Evolutionary conservation across 495 filamentous ascomycete species (phyloP), one percentile per base, ranked within the genome.

Genomic region (Penicillium taxi): DNA sequence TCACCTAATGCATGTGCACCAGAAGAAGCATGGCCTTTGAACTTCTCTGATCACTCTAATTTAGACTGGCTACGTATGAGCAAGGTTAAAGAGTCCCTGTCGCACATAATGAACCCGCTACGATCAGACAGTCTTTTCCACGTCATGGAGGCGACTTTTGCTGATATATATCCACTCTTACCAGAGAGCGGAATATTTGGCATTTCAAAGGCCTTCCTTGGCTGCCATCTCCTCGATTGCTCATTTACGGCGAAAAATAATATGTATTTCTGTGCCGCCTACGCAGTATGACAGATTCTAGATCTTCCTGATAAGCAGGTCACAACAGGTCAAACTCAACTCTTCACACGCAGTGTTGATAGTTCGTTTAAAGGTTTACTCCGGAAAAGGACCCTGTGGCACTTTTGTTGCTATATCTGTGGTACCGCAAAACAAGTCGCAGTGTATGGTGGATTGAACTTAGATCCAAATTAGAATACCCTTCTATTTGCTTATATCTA

Each of bases 11-110:
- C 60, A 25, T 29, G 28, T 32, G 57, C 41, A n/a, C 55, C 61
- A 5, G 58, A 64, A 48, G 30, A 68, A 44, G 30, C 67, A 1
- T 72, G 69, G 67, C 69, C 69, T 15, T 23, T 70, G 6, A 66
- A 50, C 18, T 23, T 52, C 12, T 58, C 58, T n/a, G 40, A 16
- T 12, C 5, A 19, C 12, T 54, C 56, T 1, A 56, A 64, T 27
- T 24, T 70, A 24, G 52, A 67, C 31, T 73, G 66, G 69, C 9
- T 72, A 7, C 53, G 47, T 19, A 56, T 72, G 53, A 54, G 41
- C 50, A 47, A 64, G 8, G 58, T 60, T 2, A 73, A 70, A 56
- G 67, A 56, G 58, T 47, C 57, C 14, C 9, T 73, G 11, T 69
- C 64, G 62, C 20, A 53, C 9, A 45, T 61, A 0, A 41, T 61